A percentile compares a stretch with the other conserved stretches of the same genome.
phyloP scores from a whole-genome alignment of 2,329 filamentous ascomycete genomes.

The Myriosclerotinia duriaeana region DNA sequence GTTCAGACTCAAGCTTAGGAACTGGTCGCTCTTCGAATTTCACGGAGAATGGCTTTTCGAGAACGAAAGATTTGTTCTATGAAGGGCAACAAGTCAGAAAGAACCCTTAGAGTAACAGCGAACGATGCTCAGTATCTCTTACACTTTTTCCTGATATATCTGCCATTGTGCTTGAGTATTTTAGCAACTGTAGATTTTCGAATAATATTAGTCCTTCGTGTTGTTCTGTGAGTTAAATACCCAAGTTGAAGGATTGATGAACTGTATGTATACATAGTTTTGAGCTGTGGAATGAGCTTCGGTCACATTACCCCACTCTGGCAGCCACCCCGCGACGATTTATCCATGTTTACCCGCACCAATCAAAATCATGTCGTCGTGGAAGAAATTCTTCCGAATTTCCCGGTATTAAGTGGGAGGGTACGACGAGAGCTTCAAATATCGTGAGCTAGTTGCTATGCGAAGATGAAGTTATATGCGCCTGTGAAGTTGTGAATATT shows the following conservation, averaged over 20 bases:
- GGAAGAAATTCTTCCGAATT: conserved; percentile 7
- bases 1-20: conserved; percentile 46
- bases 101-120: neutral
- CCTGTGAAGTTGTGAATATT: neutral
- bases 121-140: conserved; percentile 2
- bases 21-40: conserved; percentile 41
- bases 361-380: conserved; percentile 26
- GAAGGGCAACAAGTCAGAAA: conserved; percentile 15
- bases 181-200: neutral
- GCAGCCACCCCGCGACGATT: conserved; percentile 25
- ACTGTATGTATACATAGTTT: neutral
- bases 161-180: conserved; percentile 24
- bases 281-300: conserved; percentile 9
- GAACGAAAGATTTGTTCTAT: conserved; percentile 44
- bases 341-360: conserved; percentile 34
- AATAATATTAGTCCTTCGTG: neutral
- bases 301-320: conserved; percentile 25
- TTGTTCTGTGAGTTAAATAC: neutral
- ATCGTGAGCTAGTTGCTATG: neutral
- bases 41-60: conserved; percentile 41
- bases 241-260: neutral
- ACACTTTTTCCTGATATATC: conserved; percentile 29
- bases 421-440: conserved; percentile 1
- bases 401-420: neutral
- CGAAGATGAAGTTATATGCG: neutral